Evolutionary conservation across 805 yeast genomes (phyloP), one percentile per base, ranked within the genome.

Genomic region (Kodamaea leandrae): DNA sequence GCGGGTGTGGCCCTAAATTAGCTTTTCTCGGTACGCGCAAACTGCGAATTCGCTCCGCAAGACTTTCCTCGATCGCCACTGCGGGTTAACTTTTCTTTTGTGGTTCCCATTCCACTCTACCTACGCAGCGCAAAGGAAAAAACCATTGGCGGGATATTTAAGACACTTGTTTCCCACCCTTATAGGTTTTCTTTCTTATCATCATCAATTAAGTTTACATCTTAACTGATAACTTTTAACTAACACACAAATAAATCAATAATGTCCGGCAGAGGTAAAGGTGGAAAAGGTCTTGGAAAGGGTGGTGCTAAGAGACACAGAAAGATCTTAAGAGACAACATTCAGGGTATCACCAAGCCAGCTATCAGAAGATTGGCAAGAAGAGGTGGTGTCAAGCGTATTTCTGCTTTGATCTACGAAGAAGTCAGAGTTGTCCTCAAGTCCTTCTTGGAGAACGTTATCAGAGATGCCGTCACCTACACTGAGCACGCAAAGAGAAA

Each of bases 351-450:
- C 70, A 91, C 99, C 51, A 91, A 91, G 83, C 99, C 99, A 68
- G 99, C 99, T 67, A 91, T 91, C 68, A 89, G 99, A 81, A 91
- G 99, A 87, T 85, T 91, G 63, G 99, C 99, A 40, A 91, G 99
- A 84, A 89, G 99, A 87, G 99, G 99, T 78, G 99, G 99, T 90
- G 99, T 91, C 68, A 91, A 91, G 85, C 96, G 99, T 86, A 91
- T 91, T 64, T 91, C 98, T 51, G 98, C 96, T 71, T 78, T 90
- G 68, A 91, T 91, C 71, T 91, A 91, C 79, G 99, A 91, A 77
- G 96, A 91, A 78, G 96, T 93, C 66, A 89, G 99, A 80, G 90
- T 85, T 57, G 97, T 91, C 57, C 79, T 91, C 57, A 90, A 90
- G 78, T 78, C 96, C 44, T 91, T 91, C 85, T 82, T 91, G 68